Percentiles rank a stretch among this genome's conserved stretches.
These are phyloP conservation scores for Fusarium nanum DNA, from an alignment of 2,329 filamentous ascomycete species.

Conservation along the genomic window DNA sequence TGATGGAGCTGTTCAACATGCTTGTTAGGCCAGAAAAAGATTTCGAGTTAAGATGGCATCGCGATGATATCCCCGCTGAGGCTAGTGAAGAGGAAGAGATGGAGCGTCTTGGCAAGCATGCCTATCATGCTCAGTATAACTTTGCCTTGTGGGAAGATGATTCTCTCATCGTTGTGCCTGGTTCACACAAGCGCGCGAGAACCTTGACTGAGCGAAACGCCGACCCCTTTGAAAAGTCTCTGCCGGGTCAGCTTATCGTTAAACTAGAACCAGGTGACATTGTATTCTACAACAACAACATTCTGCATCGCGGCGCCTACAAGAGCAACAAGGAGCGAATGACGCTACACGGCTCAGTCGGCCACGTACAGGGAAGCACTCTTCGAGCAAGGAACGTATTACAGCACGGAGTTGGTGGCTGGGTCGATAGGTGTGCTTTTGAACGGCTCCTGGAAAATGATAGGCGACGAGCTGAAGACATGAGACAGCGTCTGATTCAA, in stretches of 20 bases:
- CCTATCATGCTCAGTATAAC: slow-evolving; percentile 88
- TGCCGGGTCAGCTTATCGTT: slow-evolving; percentile 75
- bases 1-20: slow-evolving; percentile 91
- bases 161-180: slow-evolving; percentile 80
- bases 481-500: slow-evolving; percentile 71
- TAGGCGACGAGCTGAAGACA: slow-evolving; percentile 67
- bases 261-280: slow-evolving; percentile 78
- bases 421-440: slow-evolving; percentile 72
- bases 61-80: slow-evolving; percentile 81
- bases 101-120: slow-evolving; percentile 67
- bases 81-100: slow-evolving; percentile 76
- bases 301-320: slow-evolving; percentile 79
- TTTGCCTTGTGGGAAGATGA: slow-evolving; percentile 81
- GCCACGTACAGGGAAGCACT: slow-evolving; percentile 65
- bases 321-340: slow-evolving; percentile 68
- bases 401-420: slow-evolving; percentile 77
- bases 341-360: slow-evolving; percentile 79
- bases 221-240: slow-evolving; percentile 68
- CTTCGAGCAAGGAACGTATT: slow-evolving; percentile 76
- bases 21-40: slow-evolving; percentile 77
- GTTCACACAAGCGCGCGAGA: slow-evolving; percentile 76
- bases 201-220: slow-evolving; percentile 77
- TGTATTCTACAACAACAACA: slow-evolving; percentile 92
- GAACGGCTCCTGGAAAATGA: slow-evolving; percentile 56
- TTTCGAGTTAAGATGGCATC: slow-evolving; percentile 85